Conservation (phyloP, 768 basidiomycete species). For the Tremella yokohamensis region DNA sequence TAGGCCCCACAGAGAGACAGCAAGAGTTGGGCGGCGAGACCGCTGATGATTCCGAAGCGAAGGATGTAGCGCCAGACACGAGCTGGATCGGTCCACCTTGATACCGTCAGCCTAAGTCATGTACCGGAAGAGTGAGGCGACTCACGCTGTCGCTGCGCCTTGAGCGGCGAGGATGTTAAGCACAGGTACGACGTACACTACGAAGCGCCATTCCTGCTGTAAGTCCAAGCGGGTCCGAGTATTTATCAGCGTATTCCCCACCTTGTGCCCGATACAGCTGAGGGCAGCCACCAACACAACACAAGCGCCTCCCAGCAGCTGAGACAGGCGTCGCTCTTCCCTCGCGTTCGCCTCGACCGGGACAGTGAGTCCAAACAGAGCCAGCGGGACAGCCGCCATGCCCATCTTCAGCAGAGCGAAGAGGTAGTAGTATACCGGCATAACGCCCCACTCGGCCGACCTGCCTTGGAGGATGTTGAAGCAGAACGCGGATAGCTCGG, state of each 20-base stretch:
- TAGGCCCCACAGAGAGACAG: slow-evolving; percentile 58
- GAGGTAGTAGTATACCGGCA: slow-evolving; percentile 23
- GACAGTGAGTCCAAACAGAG: slow-evolving; percentile 56
- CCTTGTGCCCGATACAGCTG: slow-evolving; percentile 63
- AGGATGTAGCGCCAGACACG: slow-evolving; percentile 39
- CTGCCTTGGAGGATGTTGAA: slow-evolving; percentile 88
- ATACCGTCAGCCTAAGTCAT: slow-evolving; percentile 47
- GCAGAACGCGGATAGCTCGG: slow-evolving; percentile 70
- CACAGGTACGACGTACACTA: slow-evolving; percentile 77
- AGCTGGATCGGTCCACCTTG: slow-evolving; percentile 21
- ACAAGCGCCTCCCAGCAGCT: slow-evolving; percentile 22
- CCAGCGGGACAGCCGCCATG: slow-evolving; percentile 58
- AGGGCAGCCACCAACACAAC: slow-evolving; percentile 60
- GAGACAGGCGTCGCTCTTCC: too few relatives aligned
- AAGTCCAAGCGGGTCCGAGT: too few relatives aligned
- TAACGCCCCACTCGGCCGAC: slow-evolving; percentile 84
- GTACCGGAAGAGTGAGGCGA: neutral
- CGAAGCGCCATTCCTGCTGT: slow-evolving; percentile 69
- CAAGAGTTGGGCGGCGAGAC: slow-evolving; percentile 59
- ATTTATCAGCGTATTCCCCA: slow-evolving; percentile 7
- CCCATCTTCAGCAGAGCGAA: slow-evolving; percentile 64
- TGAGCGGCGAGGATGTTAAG: slow-evolving; percentile 69
- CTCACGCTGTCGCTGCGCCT: slow-evolving; percentile 40
- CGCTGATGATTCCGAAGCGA: slow-evolving; percentile 55
- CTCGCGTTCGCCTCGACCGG: too few relatives aligned